phyloP scores from a whole-genome alignment of 2,329 filamentous ascomycete genomes.

The Akanthomyces lecanii region DNA sequence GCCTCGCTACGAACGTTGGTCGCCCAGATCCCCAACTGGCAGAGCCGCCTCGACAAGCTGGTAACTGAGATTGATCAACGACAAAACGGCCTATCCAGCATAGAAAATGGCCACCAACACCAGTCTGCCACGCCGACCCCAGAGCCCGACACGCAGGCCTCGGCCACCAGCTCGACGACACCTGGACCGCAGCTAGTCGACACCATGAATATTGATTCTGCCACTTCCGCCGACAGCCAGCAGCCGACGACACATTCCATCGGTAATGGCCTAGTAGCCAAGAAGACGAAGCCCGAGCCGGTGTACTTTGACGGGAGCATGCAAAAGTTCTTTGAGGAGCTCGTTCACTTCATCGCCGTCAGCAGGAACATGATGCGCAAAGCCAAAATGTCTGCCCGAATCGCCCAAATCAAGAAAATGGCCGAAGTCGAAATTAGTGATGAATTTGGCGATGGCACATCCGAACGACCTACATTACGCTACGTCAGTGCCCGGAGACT shows the following conservation, averaged over 20 bases:
- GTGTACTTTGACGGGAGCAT: constrained; percentile 92
- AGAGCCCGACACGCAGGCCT: background rate
- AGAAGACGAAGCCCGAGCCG: constrained; percentile 48
- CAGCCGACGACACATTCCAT: background rate
- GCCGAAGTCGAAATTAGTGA: constrained; percentile 56
- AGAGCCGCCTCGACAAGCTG: constrained; percentile 54
- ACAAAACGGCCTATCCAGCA: constrained; percentile 55
- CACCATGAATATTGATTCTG: constrained; percentile 10
- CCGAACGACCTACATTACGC: constrained; percentile 25
- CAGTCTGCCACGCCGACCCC: constrained; percentile 19
- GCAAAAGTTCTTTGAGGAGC: constrained; percentile 74
- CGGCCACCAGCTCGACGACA: background rate
- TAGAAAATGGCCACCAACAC: constrained; percentile 27
- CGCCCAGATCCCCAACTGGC: constrained; percentile 57
- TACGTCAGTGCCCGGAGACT: constrained; percentile 37
- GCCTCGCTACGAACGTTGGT: constrained; percentile 54
- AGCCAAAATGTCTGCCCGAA: constrained; percentile 76
- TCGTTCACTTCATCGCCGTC: constrained; percentile 76
- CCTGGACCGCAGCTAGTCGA: background rate
- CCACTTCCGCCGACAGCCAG: background rate
- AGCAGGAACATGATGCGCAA: constrained; percentile 82
- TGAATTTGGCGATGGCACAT: constrained; percentile 39
- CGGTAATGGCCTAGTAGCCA: background rate
- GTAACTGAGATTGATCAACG: constrained; percentile 58
- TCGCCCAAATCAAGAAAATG: constrained; percentile 60